Evolutionary conservation across 176 grass and related monocot species (phyloP), one percentile per base, ranked within the genome.

Genomic region (Tillandsia fasciculata): DNA sequence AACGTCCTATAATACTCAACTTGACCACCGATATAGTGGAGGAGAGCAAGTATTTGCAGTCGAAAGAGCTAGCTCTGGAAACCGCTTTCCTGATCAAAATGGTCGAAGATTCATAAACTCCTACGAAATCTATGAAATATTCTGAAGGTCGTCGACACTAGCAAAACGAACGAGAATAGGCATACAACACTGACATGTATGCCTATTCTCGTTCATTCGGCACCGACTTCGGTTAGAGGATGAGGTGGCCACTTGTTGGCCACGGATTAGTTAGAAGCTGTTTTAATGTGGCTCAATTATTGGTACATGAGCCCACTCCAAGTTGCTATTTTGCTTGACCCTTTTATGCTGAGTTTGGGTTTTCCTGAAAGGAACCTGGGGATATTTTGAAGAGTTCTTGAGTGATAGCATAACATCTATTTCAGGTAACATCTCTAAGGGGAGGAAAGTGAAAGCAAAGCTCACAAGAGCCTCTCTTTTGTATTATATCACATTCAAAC

Each of bases 1-100:
- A 85, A 68, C 69, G 82, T 54, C 89, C 86, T 14, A 83, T 97
- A 85, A 69, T 97, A 78, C 89, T 92, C 51, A 97, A 97, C 75
- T 73, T 97, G 66, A 92, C 86, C 71, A 87, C 84, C 57, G 84
- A 92, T 79, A 77, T 97, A 52, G 74, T 92, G 22, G 93, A 97
- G 80, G 93, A 92, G 74, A 97, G 84, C 84, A 92, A 85, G 81
- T 97, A 97, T 75, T 77, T 97, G 68, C 74, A 97, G 78, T 76
- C 77, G 23, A 92, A 90, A 71, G 93, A 97, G 78, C 82, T 85
- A 63, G 86, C 93, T 23, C 11, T 87, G 72, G 93, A 97, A 64
- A 87, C 86, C 51, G 86, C 93, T 77, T 97, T 97, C 76, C 82
- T 97, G 26, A 86, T 97, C 51, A 97, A 92, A 84, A 97, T 89